Percentiles rank a stretch among this genome's conserved stretches.
phyloP scores from a whole-genome alignment of 2,329 filamentous ascomycete genomes.

The Alternaria alternata region DNA sequence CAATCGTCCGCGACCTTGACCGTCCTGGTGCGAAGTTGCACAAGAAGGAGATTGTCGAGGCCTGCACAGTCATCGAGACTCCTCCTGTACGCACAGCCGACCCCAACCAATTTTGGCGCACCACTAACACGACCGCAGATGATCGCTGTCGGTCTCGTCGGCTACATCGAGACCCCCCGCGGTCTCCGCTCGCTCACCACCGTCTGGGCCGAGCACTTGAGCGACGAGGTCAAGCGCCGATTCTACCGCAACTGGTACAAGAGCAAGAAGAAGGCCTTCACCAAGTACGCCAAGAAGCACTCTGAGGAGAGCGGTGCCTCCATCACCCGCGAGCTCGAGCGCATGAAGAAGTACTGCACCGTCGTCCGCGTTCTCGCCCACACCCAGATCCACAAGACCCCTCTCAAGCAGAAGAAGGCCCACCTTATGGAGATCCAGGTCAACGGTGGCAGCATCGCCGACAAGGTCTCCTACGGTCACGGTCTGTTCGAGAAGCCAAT shows the following conservation, averaged over 20 bases:
- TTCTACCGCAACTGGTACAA: constrained; percentile 99
- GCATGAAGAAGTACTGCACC: constrained; percentile 99
- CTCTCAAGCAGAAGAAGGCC: constrained; percentile 99
- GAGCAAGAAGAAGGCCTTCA: constrained; percentile 99
- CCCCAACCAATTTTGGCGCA: constrained; percentile 62
- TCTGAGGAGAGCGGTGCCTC: constrained; percentile 89
- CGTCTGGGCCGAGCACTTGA: constrained; percentile 99
- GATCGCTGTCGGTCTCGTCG: constrained; percentile 99
- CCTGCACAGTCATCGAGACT: constrained; percentile 54
- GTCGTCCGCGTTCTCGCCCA: constrained; percentile 99
- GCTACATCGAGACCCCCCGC: constrained; percentile 99
- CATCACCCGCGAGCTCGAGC: constrained; percentile 97
- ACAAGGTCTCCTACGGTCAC: constrained; percentile 97
- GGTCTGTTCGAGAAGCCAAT: constrained; percentile 99
- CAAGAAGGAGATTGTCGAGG: constrained; percentile 70
- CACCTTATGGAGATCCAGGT: constrained; percentile 99
- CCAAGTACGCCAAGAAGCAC: constrained; percentile 99
- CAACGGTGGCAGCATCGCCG: constrained; percentile 94
- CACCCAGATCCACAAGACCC: constrained; percentile 99
- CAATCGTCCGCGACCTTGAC: constrained; percentile 98
- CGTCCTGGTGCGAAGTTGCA: constrained; percentile 98
- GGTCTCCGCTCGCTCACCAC: constrained; percentile 99
- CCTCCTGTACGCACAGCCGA: constrained; percentile 70
- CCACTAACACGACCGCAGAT: constrained; percentile 69
- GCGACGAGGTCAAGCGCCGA: constrained; percentile 97